These are phyloP conservation scores for Pogostemon cablin DNA, from an alignment of 257 asterid species.

Conservation along the genomic window DNA sequence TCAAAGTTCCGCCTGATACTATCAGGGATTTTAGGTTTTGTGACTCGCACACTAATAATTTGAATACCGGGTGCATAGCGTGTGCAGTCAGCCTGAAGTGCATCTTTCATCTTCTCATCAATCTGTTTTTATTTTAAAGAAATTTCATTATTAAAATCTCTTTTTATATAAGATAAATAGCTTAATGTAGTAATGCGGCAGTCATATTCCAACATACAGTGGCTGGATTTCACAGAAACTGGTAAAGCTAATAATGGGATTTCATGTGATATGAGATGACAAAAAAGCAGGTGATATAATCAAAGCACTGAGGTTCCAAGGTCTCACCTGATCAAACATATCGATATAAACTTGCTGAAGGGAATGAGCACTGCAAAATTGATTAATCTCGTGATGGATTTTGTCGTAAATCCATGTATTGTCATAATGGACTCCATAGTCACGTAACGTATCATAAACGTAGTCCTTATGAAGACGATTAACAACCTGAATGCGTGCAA, in stretches of 20 bases:
- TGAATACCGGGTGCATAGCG: slow-evolving; percentile 99
- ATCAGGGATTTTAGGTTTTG: slow-evolving; percentile 89
- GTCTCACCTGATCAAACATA: slow-evolving; percentile 96
- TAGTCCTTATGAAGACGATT: slow-evolving; percentile 86
- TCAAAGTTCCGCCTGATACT: slow-evolving; percentile 83
- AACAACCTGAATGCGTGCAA: slow-evolving; percentile 66
- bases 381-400: slow-evolving; percentile 98
- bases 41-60: slow-evolving; percentile 92
- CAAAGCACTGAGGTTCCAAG: background rate
- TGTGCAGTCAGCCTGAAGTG: slow-evolving; percentile 98
- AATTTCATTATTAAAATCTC: slow-evolving; percentile 4
- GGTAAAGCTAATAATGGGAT: background rate
- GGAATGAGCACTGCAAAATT: slow-evolving; percentile 92
- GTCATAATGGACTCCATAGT: slow-evolving; percentile 95
- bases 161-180: slow-evolving; percentile 28
- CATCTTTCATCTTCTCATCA: slow-evolving; percentile 97
- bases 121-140: slow-evolving; percentile 54
- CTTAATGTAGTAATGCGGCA: slow-evolving; percentile 15
- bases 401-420: slow-evolving; percentile 98
- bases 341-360: slow-evolving; percentile 98
- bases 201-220: slow-evolving; percentile 26
- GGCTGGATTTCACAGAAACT: background rate
- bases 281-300: slow-evolving; percentile 8
- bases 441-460: slow-evolving; percentile 73
- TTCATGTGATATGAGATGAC: background rate